A percentile compares a stretch with the other conserved stretches of the same genome.
Evolutionary conservation across 441 rosid species (phyloP).

Genomic region (Populus hybrid): DNA sequence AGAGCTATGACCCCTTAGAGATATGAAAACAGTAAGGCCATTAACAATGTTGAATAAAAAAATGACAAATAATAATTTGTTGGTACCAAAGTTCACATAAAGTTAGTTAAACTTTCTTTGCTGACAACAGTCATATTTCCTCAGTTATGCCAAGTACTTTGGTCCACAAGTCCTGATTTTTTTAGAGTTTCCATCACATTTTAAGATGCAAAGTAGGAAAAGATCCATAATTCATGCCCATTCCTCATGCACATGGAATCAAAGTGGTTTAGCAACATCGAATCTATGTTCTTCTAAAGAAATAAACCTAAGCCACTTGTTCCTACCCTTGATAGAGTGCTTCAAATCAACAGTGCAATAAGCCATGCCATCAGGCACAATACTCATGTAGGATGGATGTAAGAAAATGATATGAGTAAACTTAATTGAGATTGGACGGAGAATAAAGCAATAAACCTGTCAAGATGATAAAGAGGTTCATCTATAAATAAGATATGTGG

Average conservation of each 20-base stretch:
- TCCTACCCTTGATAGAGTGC: not conserved
- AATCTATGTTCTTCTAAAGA: not conserved
- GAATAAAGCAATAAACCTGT: slow-evolving; percentile 47
- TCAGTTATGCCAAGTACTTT: not conserved
- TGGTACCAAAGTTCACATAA: not conserved
- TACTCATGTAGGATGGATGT: not conserved
- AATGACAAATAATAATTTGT: not conserved
- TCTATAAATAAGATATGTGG: slow-evolving; percentile 89
- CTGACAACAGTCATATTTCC: not conserved
- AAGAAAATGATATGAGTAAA: not conserved
- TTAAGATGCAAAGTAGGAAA: not conserved
- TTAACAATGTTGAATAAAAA: not conserved
- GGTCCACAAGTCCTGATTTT: not conserved
- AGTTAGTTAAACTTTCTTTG: not conserved
- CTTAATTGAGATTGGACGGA: not conserved
- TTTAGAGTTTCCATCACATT: not conserved
- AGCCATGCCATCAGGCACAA: not conserved
- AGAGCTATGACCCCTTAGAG: not conserved
- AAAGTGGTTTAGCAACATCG: not conserved
- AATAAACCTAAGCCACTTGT: not conserved
- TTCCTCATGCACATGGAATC: not conserved
- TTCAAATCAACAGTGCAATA: not conserved
- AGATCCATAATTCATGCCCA: not conserved
- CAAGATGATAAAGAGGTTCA: slow-evolving; percentile 98
- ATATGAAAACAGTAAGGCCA: not conserved